Evolutionary conservation across 1,284 basidiomycete genomes (phyloP).

Genomic region (Polyporus tsugae): DNA sequence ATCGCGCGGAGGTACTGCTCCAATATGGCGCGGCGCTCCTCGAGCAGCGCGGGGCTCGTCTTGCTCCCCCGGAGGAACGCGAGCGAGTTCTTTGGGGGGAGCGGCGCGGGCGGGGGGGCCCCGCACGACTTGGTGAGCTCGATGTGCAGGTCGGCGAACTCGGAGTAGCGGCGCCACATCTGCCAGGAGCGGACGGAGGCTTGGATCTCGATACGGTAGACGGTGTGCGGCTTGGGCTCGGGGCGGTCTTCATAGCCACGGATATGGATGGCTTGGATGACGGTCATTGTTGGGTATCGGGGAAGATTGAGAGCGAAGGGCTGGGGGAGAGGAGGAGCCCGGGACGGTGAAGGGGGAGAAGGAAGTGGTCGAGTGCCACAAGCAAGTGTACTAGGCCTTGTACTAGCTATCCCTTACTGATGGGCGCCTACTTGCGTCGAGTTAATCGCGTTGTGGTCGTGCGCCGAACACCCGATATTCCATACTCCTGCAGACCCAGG

Average conservation of each 20-base stretch:
- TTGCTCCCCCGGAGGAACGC: slow-evolving; percentile 60
- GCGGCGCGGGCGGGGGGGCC: slow-evolving; percentile 73
- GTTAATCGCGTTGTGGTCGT: not conserved
- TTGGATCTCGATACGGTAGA: slow-evolving; percentile 83
- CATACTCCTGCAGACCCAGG: not conserved
- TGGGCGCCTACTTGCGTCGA: not conserved
- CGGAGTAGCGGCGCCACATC: slow-evolving; percentile 93
- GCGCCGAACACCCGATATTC: not conserved
- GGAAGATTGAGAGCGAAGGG: not conserved
- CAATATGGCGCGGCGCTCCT: slow-evolving; percentile 78
- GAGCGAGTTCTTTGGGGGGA: slow-evolving; percentile 87
- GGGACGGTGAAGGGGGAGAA: slow-evolving; percentile 5
- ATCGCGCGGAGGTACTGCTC: slow-evolving; percentile 91
- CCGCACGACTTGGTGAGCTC: slow-evolving; percentile 80
- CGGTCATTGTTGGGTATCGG: slow-evolving; percentile 54
- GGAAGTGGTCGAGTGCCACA: slow-evolving; percentile 7
- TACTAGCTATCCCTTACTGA: not conserved
- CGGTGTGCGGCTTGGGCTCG: slow-evolving; percentile 76
- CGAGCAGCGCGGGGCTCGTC: slow-evolving; percentile 59
- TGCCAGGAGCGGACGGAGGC: slow-evolving; percentile 91
- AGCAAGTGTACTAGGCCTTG: not conserved
- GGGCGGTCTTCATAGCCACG: slow-evolving; percentile 72
- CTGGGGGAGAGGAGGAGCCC: slow-evolving; percentile 2
- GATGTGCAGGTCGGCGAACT: slow-evolving; percentile 88
- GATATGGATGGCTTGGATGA: slow-evolving; percentile 79